These are phyloP conservation scores for Phytophthora rubi DNA, from an alignment of 352 stramenopile species.

Conservation along the genomic window DNA sequence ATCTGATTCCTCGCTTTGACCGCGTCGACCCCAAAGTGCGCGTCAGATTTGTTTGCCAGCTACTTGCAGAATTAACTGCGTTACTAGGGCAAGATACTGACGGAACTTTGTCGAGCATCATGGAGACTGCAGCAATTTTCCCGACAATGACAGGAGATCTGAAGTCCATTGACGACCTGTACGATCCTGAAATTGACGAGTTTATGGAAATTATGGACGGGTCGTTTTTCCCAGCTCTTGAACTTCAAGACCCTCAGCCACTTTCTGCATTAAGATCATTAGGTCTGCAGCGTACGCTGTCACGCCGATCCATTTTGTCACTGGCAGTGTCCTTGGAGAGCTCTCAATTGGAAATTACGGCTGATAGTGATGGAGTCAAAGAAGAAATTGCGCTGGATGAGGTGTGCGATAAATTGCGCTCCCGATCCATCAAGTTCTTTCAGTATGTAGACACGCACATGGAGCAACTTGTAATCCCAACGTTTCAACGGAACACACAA, in stretches of 20 bases:
- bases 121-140: constrained; percentile 67
- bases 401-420: constrained; percentile 36
- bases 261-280: constrained; percentile 65
- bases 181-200: constrained; percentile 75
- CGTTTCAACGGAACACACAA: constrained; percentile 28
- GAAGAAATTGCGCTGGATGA: constrained; percentile 24
- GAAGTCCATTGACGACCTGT: constrained; percentile 67
- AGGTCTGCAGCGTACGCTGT: constrained; percentile 71
- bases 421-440: constrained; percentile 58
- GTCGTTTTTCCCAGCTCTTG: constrained; percentile 66
- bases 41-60: constrained; percentile 50
- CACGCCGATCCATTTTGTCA: constrained; percentile 64
- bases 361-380: constrained; percentile 7
- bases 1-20: constrained; percentile 61
- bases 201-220: constrained; percentile 75
- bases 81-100: constrained; percentile 52
- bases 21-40: constrained; percentile 32
- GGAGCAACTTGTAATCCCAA: constrained; percentile 50
- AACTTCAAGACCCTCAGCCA: constrained; percentile 62
- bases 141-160: constrained; percentile 59
- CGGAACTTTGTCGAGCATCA: constrained; percentile 44
- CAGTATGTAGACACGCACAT: constrained; percentile 74
- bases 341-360: constrained; percentile 48
- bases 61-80: constrained; percentile 49
- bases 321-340: constrained; percentile 68